Base-by-base conservation (phyloP, 1,284 basidiomycete species). In the Marasmius tenuissimus region DNA sequence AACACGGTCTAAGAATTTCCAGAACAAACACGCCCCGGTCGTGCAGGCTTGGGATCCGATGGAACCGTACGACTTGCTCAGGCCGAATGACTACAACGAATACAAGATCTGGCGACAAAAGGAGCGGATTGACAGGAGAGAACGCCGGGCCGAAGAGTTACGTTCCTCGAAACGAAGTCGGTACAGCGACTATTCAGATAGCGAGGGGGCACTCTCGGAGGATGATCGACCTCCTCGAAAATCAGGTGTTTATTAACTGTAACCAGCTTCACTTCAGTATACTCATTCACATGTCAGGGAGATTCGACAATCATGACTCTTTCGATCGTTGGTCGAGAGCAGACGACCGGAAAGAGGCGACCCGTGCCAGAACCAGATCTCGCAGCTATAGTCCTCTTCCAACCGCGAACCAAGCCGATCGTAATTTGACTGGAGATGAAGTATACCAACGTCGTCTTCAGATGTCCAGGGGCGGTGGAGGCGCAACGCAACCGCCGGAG, bases 81-180 rank as follows among this genome's bases (percentile, higher is more conserved):
- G 89, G 38, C 93, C 93, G 2, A 94, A 94, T 65, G 93, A 95
- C 67, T 95, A 94, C 73, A 88, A 88, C 66, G 92, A 93, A 68
- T 93, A 87, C 78, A 93, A 93, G 69, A 68, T 85, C 11, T 93
- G 86, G 85, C 89, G 88, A 65, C 84, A 86, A 65, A 85, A 85
- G 60, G 89, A 92, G 35, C 83, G 83, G 39, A 89, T 90, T 54
- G 89, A 92, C 65, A 78, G 85, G 37, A 81, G 87, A 6, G 84
- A 88, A 61, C 82, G 87, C 33, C 71, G 87, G 3, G 84, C 81
- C 9, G 85, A 88, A 65, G 80, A 85, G 70, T 80, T 82, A 5
- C 78, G 82, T 59, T 75, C 75, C 65, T 81, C 86, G 67, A 83
- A 87, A 60, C 76, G 85, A 63, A 86, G 91, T 61, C 77, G 87